Base-by-base conservation (phyloP, 257 asterid species). In the Oldenlandia corymbosa region DNA sequence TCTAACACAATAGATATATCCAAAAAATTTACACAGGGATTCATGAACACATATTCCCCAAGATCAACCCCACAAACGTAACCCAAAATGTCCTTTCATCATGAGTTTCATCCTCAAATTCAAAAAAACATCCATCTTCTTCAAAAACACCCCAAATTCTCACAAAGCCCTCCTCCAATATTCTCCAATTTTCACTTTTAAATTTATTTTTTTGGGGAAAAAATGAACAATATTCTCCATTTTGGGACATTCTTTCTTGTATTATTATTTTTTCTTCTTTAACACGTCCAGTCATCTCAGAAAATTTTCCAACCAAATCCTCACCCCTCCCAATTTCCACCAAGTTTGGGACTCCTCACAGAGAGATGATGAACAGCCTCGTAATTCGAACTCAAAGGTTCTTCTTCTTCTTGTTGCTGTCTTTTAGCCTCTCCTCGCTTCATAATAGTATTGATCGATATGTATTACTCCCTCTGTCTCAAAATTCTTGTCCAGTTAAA, bases 41-140 rank as follows among this genome's bases (percentile, higher is more conserved):
- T 83, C 95, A 85, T 87, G 67, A 89, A 87, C 53, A 87, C 95
- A 39, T 84, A 89, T 78, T 89, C 97, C 50, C 97, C 97, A 1
- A 94, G 83, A 75, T 89, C 97, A 52, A 89, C 63, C 51, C 97
- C 97, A 68, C 97, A 87, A 9, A n/a, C 95, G 91, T 77, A 89
- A 78, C 20, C 91, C 91, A 58, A 80, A 69, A 48, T 75, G 80
- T 17, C 87, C 88, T 49, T 86, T 66, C 26, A n/a, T n/a, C n/a
- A n/a, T n/a, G n/a, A n/a, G n/a, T n/a, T n/a, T n/a, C n/a, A 68
- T 74, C 75, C 86, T 75, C 47, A 73, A 70, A 58, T 76, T 85
- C 89, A 89, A 74, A 64, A 89, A 64, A 14, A 64, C 83, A 66
- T 89, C 97, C 94, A 89, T 83, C 50, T 89, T 89, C 89, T 89